Evolutionary conservation across 2,329 filamentous ascomycete genomes (phyloP).

Genomic region (Clonostachys rosea): DNA sequence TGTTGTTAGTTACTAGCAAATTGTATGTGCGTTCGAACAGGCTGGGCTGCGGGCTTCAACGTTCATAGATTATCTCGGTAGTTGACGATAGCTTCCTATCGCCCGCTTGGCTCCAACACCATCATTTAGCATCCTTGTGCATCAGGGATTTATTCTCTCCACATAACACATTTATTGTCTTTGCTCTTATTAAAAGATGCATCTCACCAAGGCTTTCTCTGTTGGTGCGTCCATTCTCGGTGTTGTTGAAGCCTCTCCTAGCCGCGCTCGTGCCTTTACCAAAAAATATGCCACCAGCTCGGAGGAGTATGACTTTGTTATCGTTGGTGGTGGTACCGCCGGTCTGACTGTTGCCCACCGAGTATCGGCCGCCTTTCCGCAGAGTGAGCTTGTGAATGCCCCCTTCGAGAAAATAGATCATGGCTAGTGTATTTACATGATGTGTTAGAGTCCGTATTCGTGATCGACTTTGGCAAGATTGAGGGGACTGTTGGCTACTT

Average conservation of each 20-base stretch:
- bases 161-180: too few relatives aligned
- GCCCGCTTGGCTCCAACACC: too few relatives aligned
- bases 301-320: constrained; percentile 19
- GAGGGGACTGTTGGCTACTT: constrained; percentile 14
- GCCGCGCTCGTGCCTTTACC: constrained; percentile 5
- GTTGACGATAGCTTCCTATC: too few relatives aligned
- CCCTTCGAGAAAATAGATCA: background rate
- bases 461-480: constrained; percentile 11
- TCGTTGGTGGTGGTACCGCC: constrained; percentile 22
- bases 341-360: constrained; percentile 25
- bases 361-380: constrained; percentile 18
- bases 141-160: too few relatives aligned
- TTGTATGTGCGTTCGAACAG: too few relatives aligned
- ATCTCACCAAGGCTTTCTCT: constrained; percentile 8
- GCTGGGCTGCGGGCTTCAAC: too few relatives aligned
- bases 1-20: too few relatives aligned
- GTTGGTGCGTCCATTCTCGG: constrained; percentile 8
- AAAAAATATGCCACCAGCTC: constrained; percentile 17
- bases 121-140: too few relatives aligned
- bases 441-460: constrained; percentile 7
- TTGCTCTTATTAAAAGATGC: constrained; percentile 5
- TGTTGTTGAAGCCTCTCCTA: constrained; percentile 9
- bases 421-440: background rate
- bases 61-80: too few relatives aligned
- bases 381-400: constrained; percentile 7